Base-by-base conservation (phyloP, 2,329 filamentous ascomycete species). In the Ophiocordyceps polyrhachis-furcata region DNA sequence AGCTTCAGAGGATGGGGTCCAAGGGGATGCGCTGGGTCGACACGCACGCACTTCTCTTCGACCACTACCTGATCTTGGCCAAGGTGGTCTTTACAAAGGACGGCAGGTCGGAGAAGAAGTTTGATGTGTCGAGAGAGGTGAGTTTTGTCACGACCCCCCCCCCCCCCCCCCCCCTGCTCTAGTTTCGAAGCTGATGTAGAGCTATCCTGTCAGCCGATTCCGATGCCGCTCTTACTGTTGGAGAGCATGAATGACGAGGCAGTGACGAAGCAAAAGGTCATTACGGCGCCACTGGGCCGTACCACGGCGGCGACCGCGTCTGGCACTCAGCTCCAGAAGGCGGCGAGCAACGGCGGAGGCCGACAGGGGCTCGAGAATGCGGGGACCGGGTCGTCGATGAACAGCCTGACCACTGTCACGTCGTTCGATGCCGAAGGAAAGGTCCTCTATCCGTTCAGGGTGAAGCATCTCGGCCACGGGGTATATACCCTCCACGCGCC, bases 381-480 rank as follows among this genome's bases (percentile, higher is more conserved):
- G 23, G 71, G 72, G 37, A 88, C 85, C 0, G 73, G 66, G 48
- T 76, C 74, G 4, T 88, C 85, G 4, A 66, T 76, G 8, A 67
- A 65, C 28, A 78, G 79, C 2, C 57, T 75, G 25, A 57, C 59
- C 5, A 61, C 65, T 8, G 50, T 57, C 17, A 64, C 58, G 31
- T 64, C 71, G 25, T 82, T 76, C 49, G 83, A 91, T 38, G 75
- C 72, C 42, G 84, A 93, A 51, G 80, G 85, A 56, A 85, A 81
- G 59, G 83, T 91, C 41, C 64, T 98, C 53, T 98, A 88, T 58
- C 91, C 93, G 0, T 98, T 98, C 75, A 80, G 80, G 51, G 77
- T 98, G 58, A 95, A 95, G 65, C 91, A 98, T 64, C 73, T 98
- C 19, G 91, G 93, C 13, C 84, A 93, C 42, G 88, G 94, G 52